Base-by-base conservation (phyloP, 805 yeast genomes). In the Lachancea kluyveri region DNA sequence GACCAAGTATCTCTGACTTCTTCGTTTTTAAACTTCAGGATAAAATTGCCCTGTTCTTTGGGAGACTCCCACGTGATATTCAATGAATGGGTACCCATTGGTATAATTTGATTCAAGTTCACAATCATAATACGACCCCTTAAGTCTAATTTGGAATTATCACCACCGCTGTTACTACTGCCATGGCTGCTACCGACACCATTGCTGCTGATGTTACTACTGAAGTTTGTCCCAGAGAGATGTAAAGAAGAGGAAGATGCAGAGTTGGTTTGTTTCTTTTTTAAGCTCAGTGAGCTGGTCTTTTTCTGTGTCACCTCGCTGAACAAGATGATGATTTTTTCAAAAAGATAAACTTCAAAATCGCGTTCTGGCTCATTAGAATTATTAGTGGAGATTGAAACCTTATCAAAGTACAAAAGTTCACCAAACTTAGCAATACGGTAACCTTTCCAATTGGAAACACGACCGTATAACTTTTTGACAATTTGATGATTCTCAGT, bases 391-490 rank as follows among this genome's bases (percentile, higher is more conserved):
- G 63, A 55, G 7, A 58, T 57, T 8, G 76, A 72, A 20, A 83
- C 87, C 23, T 67, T 64, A 36, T 86, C 90, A 47, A 77, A 80
- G 50, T 77, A 77, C 33, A 88, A 60, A 37, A 92, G 68, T 37
- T 85, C 94, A 16, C 99, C 99, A 54, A 86, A 84, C 42, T 77
- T 79, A 34, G 67, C 68, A 26, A 81, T 64, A 37, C 78, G 77
- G 53, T 85, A 86, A 14, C 96, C 96, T 46, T 86, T 77, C 98
- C 98, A 92, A 59, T 88, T 94, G 14, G 69, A 65, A 8, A 90
- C 94, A 36, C 88, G 72, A 13, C 76, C 83, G 33, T 71, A 68
- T 26, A 92, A 67, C 32, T 79, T 80, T 43, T 72, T 74, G 24
- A 83, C 67, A 21, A 74, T 70, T 37, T 77, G 81, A 33, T 77